Percentiles rank a stretch among this genome's conserved stretches.
These are phyloP conservation scores for Ustilago sp. DNA, from an alignment of 1,284 basidiomycete genomes.

Conservation along the genomic window DNA sequence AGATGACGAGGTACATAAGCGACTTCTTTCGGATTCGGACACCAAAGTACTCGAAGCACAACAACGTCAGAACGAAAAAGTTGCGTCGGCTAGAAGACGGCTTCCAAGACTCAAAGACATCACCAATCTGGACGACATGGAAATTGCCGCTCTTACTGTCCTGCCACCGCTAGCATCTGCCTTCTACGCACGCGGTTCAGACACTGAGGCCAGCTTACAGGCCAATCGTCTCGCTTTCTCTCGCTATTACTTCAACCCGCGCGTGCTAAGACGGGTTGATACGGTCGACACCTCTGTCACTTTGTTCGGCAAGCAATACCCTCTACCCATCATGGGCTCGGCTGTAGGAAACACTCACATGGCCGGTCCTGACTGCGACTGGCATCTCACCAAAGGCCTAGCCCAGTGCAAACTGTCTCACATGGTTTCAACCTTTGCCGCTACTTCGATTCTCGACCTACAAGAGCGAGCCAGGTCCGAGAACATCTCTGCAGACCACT, in stretches of 20 bases:
- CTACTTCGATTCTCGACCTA: constrained; percentile 74
- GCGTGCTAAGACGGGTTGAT: constrained; percentile 7
- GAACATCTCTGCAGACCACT: constrained; percentile 72
- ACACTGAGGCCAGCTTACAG: constrained; percentile 8
- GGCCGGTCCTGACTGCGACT: constrained; percentile 80
- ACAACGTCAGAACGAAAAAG: constrained; percentile 7
- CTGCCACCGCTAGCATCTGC: constrained; percentile 9
- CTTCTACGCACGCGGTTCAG: constrained; percentile 12
- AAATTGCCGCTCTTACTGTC: constrained; percentile 7
- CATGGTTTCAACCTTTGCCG: constrained; percentile 68
- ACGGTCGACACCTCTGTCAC: constrained; percentile 7
- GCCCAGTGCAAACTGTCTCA: constrained; percentile 81
- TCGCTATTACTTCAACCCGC: constrained; percentile 14
- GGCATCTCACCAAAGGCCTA: constrained; percentile 83
- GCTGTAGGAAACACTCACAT: constrained; percentile 14
- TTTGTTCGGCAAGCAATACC: constrained; percentile 4
- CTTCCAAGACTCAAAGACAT: constrained; percentile 12
- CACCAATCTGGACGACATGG: constrained; percentile 12
- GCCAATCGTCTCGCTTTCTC: constrained; percentile 11
- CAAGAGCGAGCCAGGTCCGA: constrained; percentile 71
- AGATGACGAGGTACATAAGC: constrained; percentile 3
- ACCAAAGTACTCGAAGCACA: constrained; percentile 7
- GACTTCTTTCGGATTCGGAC: constrained; percentile 3
- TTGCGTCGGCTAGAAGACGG: neutral
- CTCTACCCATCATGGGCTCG: constrained; percentile 9